Conservation (phyloP, 2,329 filamentous ascomycete species). For the Chrysoporthe cubensis region DNA sequence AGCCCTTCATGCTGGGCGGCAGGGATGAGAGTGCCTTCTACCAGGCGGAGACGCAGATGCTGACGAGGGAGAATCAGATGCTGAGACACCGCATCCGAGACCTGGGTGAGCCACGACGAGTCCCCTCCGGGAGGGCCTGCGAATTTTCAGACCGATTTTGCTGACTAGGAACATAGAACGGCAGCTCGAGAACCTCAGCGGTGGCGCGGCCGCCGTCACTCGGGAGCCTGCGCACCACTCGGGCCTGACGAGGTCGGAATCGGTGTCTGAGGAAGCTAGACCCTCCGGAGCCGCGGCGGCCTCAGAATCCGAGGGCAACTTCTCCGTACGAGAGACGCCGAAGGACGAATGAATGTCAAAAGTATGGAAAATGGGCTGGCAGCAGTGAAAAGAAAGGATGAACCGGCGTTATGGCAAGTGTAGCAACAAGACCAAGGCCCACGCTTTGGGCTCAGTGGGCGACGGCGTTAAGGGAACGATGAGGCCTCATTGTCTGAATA, state of each 20-base stretch:
- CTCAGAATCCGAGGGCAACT: background rate
- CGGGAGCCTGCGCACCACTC: constrained; percentile 55
- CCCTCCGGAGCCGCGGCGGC: constrained; percentile 10
- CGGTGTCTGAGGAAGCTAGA: constrained; percentile 44
- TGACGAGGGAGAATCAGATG: constrained; percentile 83
- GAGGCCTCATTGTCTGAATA: background rate
- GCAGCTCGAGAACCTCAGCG: constrained; percentile 50
- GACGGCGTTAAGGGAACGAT: background rate
- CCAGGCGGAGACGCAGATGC: constrained; percentile 78
- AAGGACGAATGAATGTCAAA: constrained; percentile 21
- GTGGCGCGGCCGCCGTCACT: constrained; percentile 39
- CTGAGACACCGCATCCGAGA: constrained; percentile 74
- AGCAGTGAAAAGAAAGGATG: background rate
- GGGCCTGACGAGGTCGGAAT: constrained; percentile 52
- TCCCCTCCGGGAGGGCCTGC: no score
- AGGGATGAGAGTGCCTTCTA: constrained; percentile 80
- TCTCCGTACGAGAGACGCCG: constrained; percentile 19
- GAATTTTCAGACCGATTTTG: background rate
- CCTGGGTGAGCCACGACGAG: constrained; percentile 55
- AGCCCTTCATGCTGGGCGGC: constrained; percentile 62
- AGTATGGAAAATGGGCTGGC: background rate
- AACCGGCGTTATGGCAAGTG: constrained; percentile 3
- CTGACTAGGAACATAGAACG: constrained; percentile 47
- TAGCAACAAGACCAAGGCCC: background rate
- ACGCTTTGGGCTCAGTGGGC: background rate